A percentile compares a stretch with the other conserved stretches of the same genome.
phyloP scores from a whole-genome alignment of 345 rosid genomes.

The Rhodamnia rubescens region DNA sequence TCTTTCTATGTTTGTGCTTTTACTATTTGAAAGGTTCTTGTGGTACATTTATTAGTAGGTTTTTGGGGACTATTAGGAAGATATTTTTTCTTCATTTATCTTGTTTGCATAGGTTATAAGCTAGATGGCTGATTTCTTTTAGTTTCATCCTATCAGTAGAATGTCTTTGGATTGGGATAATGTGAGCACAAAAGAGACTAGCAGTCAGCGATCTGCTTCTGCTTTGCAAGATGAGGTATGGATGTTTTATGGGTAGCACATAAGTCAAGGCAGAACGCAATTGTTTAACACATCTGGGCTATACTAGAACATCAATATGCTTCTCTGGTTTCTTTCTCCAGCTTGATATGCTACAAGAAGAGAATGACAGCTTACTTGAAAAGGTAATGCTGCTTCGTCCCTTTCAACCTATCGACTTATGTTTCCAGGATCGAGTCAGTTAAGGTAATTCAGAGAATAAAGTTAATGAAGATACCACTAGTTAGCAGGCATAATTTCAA shows the following conservation, averaged over 20 bases:
- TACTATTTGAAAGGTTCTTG: neutral
- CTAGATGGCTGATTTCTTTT: neutral
- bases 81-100: neutral
- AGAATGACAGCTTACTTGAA: slow-evolving; percentile 12
- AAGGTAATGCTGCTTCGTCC: neutral
- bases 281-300: neutral
- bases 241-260: neutral
- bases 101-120: neutral
- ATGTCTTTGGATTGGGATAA: slow-evolving; percentile 46
- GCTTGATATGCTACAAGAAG: slow-evolving; percentile 37
- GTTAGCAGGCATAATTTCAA: neutral
- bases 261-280: neutral
- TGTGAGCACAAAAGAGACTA: slow-evolving; percentile 35
- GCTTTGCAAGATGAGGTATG: slow-evolving; percentile 82
- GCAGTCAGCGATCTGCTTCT: slow-evolving; percentile 45
- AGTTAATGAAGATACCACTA: neutral
- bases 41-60: neutral
- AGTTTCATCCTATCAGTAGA: slow-evolving; percentile 16
- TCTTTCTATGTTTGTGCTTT: neutral
- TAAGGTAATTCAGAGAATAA: neutral
- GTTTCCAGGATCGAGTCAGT: neutral
- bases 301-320: neutral
- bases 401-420: neutral
- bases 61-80: neutral
- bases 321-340: slow-evolving; percentile 22